Conservation (phyloP, 2,329 filamentous ascomycete genomes). For the Zasmidium citrigriseum region DNA sequence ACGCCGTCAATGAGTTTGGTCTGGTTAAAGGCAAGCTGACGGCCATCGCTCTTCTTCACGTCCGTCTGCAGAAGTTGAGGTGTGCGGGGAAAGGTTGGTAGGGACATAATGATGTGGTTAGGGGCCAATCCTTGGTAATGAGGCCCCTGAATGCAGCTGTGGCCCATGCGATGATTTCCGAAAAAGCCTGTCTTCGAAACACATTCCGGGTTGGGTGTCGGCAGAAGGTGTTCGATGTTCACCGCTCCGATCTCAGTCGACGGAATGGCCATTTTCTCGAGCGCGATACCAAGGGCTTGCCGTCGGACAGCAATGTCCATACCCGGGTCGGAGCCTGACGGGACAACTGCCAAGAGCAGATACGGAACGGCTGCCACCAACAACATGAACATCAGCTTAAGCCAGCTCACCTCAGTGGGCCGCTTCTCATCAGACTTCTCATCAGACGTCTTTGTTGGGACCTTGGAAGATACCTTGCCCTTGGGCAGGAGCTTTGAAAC, state of each 20-base stretch:
- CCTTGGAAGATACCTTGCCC: neutral
- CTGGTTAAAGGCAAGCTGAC: conserved; percentile 20
- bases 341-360: neutral
- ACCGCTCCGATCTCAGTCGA: conserved; percentile 20
- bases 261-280: conserved; percentile 18
- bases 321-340: neutral
- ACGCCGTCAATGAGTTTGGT: conserved; percentile 33
- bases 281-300: conserved; percentile 21
- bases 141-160: neutral
- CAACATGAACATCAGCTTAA: conserved; percentile 8
- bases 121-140: conserved; percentile 18
- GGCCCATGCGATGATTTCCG: neutral
- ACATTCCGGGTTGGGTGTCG: neutral
- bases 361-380: conserved; percentile 1
- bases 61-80: conserved; percentile 5
- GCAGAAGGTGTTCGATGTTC: conserved; percentile 32
- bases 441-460: neutral
- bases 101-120: conserved; percentile 32
- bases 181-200: neutral
- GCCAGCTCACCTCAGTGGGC: neutral
- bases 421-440: neutral
- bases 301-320: conserved; percentile 17
- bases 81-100: conserved; percentile 15
- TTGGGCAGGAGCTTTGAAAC: too few species aligned
- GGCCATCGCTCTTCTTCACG: conserved; percentile 10